Evolutionary conservation across 306 rosid species (phyloP).

Genomic region (Fagus crenata): DNA sequence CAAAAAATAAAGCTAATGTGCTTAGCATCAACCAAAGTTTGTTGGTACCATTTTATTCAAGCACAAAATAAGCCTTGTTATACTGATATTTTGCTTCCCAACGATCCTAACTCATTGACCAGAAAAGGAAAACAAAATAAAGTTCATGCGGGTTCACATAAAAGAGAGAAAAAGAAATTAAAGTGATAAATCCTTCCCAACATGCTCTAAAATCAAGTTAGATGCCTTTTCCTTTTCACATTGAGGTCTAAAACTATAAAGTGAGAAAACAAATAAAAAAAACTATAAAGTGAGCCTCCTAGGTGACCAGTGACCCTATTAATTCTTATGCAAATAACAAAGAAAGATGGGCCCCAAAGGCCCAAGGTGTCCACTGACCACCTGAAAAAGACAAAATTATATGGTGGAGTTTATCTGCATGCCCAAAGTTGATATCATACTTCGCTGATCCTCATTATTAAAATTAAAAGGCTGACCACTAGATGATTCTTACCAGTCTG

Average conservation of each 20-base stretch:
- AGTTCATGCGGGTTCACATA: conserved; percentile 40
- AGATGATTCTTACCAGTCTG: conserved; percentile 19
- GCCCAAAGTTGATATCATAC: conserved; percentile 42
- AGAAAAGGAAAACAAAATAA: background rate
- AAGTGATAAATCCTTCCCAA: conserved; percentile 52
- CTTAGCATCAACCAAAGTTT: background rate
- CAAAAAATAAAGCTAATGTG: too few species aligned
- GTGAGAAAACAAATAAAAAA: background rate
- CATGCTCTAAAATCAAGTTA: conserved; percentile 43
- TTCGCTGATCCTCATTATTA: conserved; percentile 38
- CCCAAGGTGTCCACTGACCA: conserved; percentile 48
- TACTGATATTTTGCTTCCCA: too few species aligned
- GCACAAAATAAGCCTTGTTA: conserved; percentile 10
- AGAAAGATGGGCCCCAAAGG: conserved; percentile 24
- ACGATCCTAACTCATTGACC: background rate
- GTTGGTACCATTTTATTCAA: background rate
- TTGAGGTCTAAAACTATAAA: conserved; percentile 30
- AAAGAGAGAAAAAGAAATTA: conserved; percentile 20
- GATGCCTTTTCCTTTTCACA: conserved; percentile 25
- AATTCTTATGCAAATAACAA: conserved; percentile 19
- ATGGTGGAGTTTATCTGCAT: conserved; percentile 40
- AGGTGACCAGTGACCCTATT: conserved; percentile 2
- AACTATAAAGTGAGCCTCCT: conserved; percentile 23
- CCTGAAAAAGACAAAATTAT: conserved; percentile 46
- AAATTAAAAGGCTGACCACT: conserved; percentile 23